phyloP scores from a whole-genome alignment of 192 early-diverging fungal species.

The Podila minutissima region DNA sequence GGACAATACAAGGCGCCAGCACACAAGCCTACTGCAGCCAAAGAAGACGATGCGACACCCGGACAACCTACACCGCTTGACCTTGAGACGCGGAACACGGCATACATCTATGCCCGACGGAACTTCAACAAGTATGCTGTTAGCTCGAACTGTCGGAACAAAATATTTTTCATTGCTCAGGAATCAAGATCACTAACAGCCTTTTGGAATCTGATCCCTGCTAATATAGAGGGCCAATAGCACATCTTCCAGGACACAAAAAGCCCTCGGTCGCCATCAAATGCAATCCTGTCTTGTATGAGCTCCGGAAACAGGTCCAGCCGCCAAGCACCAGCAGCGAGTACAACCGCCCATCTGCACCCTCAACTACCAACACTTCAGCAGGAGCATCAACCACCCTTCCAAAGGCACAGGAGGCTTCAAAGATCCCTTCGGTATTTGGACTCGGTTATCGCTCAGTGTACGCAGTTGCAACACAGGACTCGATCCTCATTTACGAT shows the following conservation, averaged over 20 bases:
- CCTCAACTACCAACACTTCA: constrained; percentile 2
- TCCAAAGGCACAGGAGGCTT: constrained; percentile 2
- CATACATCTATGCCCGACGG: constrained; percentile 75
- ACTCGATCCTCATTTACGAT: constrained; percentile 88
- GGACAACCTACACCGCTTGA: constrained; percentile 10
- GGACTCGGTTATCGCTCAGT: constrained; percentile 78
- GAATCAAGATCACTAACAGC: background rate
- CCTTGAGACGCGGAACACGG: constrained; percentile 64
- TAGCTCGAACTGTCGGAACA: background rate
- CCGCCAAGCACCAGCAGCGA: constrained; percentile 11
- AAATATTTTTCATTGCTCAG: background rate
- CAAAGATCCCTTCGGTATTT: constrained; percentile 40
- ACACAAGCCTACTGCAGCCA: constrained; percentile 9
- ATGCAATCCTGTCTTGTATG: constrained; percentile 71
- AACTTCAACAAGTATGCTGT: constrained; percentile 58
- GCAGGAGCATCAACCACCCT: constrained; percentile 6
- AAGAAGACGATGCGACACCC: constrained; percentile 21
- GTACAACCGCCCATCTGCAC: constrained; percentile 6
- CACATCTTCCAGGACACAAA: constrained; percentile 71
- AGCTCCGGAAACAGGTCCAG: constrained; percentile 39
- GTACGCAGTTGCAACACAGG: constrained; percentile 88
- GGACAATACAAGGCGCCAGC: constrained; percentile 65
- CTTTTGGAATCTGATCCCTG: background rate
- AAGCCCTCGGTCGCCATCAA: constrained; percentile 85
- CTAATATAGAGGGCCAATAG: constrained; percentile 68